These are phyloP conservation scores for Yamadazyma taylorii DNA, from an alignment of 1,139 yeast species.

Conservation along the genomic window DNA sequence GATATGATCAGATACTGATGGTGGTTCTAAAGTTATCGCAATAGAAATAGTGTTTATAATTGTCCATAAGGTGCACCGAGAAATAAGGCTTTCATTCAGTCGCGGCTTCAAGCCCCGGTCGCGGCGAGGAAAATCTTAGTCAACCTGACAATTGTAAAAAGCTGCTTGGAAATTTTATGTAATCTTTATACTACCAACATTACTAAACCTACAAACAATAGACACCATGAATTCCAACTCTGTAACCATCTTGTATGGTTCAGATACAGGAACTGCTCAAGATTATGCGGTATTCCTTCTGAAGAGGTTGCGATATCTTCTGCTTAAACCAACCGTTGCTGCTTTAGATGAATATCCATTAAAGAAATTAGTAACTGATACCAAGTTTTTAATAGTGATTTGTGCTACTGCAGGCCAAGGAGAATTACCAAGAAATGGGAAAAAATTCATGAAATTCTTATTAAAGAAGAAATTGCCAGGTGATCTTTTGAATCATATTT, in stretches of 20 bases:
- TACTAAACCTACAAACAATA: too few relatives aligned
- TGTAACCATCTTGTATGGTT: slow-evolving; percentile 74
- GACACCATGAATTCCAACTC: slow-evolving; percentile 6
- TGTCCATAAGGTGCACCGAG: neutral
- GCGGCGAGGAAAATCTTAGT: too few relatives aligned
- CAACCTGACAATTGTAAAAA: too few relatives aligned
- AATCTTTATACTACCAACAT: too few relatives aligned
- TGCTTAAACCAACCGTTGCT: slow-evolving; percentile 50
- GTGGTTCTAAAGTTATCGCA: slow-evolving; percentile 4
- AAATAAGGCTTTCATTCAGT: too few relatives aligned
- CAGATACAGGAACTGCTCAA: slow-evolving; percentile 91
- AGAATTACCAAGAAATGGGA: slow-evolving; percentile 78
- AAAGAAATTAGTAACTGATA: slow-evolving; percentile 48
- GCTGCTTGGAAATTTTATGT: too few relatives aligned
- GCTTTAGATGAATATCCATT: slow-evolving; percentile 66
- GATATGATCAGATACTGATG: neutral
- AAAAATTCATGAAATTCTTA: slow-evolving; percentile 70
- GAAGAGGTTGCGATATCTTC: slow-evolving; percentile 54
- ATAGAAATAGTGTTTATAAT: slow-evolving; percentile 2
- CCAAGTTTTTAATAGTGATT: slow-evolving; percentile 56
- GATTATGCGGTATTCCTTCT: slow-evolving; percentile 76
- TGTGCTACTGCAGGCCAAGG: slow-evolving; percentile 95
- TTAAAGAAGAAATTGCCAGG: slow-evolving; percentile 66
- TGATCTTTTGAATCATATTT: slow-evolving; percentile 60
- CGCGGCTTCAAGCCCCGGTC: too few relatives aligned